These are phyloP conservation scores for Phytophthora citricola DNA, from an alignment of 352 stramenopile species.

Conservation along the genomic window DNA sequence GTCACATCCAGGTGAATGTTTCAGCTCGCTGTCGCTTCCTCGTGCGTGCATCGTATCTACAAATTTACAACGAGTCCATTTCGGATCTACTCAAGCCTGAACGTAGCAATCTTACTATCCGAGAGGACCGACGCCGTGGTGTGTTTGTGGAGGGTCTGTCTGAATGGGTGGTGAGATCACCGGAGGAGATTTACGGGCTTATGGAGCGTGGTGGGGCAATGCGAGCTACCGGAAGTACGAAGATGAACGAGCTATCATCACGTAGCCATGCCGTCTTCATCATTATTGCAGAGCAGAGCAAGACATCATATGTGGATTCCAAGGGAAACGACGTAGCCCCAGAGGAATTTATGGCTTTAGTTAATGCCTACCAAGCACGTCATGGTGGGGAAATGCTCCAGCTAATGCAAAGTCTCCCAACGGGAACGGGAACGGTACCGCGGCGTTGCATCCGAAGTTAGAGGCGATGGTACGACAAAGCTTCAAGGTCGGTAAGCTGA, in stretches of 20 bases:
- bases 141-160: slow-evolving; percentile 96
- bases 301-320: slow-evolving; percentile 89
- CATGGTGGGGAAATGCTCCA: slow-evolving; percentile 36
- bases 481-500: slow-evolving; percentile 96
- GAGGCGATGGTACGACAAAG: slow-evolving; percentile 92
- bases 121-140: slow-evolving; percentile 92
- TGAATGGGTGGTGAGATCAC: slow-evolving; percentile 94
- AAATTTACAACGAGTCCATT: slow-evolving; percentile 97
- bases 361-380: slow-evolving; percentile 77
- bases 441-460: slow-evolving; percentile 70
- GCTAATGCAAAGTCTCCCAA: slow-evolving; percentile 22
- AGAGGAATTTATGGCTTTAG: slow-evolving; percentile 87
- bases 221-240: slow-evolving; percentile 84
- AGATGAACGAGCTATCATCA: slow-evolving; percentile 91
- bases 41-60: slow-evolving; percentile 92
- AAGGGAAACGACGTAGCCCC: slow-evolving; percentile 80
- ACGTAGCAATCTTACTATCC: slow-evolving; percentile 91
- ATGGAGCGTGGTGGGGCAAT: slow-evolving; percentile 93
- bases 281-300: slow-evolving; percentile 95
- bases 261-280: slow-evolving; percentile 94
- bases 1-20: slow-evolving; percentile 90
- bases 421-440: slow-evolving; percentile 39
- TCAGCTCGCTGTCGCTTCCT: slow-evolving; percentile 89
- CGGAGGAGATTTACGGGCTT: slow-evolving; percentile 94
- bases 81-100: slow-evolving; percentile 95